phyloP scores from a whole-genome alignment of 495 filamentous ascomycete species.

The Trichoderma orchidacearum region DNA sequence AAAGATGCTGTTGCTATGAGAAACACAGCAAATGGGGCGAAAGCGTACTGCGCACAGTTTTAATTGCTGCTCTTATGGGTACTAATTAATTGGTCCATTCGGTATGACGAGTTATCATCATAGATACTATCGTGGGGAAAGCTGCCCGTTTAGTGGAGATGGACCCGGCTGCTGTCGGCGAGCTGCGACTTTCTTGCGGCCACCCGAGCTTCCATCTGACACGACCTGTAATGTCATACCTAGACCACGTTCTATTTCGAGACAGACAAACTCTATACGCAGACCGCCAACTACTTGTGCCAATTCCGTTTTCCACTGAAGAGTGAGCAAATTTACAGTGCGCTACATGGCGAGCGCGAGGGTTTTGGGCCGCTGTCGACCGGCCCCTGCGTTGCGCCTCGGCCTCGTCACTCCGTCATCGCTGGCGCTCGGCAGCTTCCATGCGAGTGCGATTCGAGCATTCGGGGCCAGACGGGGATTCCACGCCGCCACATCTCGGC shows the following conservation, averaged over 20 bases:
- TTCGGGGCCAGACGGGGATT: not conserved
- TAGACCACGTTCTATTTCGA: too few relatives aligned
- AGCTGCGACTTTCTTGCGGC: not conserved
- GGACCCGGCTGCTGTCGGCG: not conserved
- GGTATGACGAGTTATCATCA: too few relatives aligned
- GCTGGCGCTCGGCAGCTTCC: not conserved
- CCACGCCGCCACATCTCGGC: constrained; percentile 6
- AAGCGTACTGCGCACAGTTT: too few relatives aligned
- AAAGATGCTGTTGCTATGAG: too few relatives aligned
- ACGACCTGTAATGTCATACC: not conserved
- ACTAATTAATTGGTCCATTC: too few relatives aligned
- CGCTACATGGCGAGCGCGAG: not conserved
- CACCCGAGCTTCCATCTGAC: not conserved
- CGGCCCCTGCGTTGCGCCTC: not conserved
- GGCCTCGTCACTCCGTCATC: not conserved
- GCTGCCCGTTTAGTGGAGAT: not conserved
- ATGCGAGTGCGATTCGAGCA: not conserved
- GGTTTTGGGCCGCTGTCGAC: not conserved
- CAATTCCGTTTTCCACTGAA: too few relatives aligned
- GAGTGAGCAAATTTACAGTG: not conserved
- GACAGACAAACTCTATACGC: too few relatives aligned
- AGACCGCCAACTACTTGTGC: too few relatives aligned
- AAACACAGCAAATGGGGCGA: too few relatives aligned
- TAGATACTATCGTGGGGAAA: not conserved
- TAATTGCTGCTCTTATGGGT: too few relatives aligned